Evolutionary conservation across 495 filamentous ascomycete genomes (phyloP).

Genomic region (Saxophila tyrrhenica): DNA sequence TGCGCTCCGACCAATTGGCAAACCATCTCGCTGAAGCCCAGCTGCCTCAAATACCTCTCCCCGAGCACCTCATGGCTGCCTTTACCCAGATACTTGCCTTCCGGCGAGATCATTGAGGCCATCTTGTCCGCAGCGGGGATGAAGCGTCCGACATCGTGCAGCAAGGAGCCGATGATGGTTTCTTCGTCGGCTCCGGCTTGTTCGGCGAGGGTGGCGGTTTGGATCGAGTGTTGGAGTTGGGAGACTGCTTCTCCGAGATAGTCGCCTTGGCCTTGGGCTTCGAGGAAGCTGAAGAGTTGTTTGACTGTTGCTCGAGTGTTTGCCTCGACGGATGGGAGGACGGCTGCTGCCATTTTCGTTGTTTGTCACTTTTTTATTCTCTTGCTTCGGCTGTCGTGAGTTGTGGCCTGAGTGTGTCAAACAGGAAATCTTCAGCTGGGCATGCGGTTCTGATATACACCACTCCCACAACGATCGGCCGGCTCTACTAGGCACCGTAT

Average conservation of each 20-base stretch:
- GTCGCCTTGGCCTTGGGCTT: conserved; percentile 7
- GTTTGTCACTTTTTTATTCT: too few relatives aligned
- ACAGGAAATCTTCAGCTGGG: too few relatives aligned
- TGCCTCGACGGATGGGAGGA: background rate
- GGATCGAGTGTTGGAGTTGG: conserved; percentile 6
- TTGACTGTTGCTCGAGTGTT: background rate
- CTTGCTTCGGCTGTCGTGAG: too few relatives aligned
- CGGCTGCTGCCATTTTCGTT: background rate
- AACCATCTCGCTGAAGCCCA: conserved; percentile 8
- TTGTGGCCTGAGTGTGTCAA: too few relatives aligned
- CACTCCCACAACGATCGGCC: too few relatives aligned
- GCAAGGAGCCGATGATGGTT: conserved; percentile 1
- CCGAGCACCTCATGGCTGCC: conserved; percentile 7
- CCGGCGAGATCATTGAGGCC: background rate
- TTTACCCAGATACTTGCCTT: conserved; percentile 1
- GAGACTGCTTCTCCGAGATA: conserved; percentile 5
- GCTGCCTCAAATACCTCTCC: conserved; percentile 6
- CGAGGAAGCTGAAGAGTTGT: conserved; percentile 3
- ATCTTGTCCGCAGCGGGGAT: conserved; percentile 8
- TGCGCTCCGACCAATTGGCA: conserved; percentile 8
- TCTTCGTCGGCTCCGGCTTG: conserved; percentile 7
- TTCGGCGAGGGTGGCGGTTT: conserved; percentile 1
- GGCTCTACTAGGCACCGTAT: too few relatives aligned
- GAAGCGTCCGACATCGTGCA: conserved; percentile 11
- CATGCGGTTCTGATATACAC: too few relatives aligned